Base-by-base conservation (phyloP, 768 basidiomycete species). In the Suillus plorans region DNA sequence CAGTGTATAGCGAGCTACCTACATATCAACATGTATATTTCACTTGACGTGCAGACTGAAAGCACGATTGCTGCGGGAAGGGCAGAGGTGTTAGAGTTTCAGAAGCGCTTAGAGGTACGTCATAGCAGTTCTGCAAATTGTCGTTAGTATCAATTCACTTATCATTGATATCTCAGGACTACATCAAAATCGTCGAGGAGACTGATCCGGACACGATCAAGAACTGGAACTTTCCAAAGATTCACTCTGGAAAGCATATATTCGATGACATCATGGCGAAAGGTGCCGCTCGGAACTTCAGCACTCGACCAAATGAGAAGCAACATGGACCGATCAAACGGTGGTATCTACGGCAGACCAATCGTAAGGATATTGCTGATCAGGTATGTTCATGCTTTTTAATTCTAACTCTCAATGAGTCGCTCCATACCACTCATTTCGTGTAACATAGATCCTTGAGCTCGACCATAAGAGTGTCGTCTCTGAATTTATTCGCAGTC, bases 11-110 rank as follows among this genome's bases (percentile, higher is more conserved):
- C 71, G 0, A 70, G 69, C 37, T 80, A 76, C 60, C 53, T 76
- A 2, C 72, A 77, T 39, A 62, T 78, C 3, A 69, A 76, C 47
- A 75, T 76, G 64, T 76, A 68, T 49, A 25, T 72, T 3, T 67
- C 70, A 1, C 66, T 80, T 0, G 72, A 76, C 12, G 64, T 77
- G 20, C 79, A 80, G 25, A 77, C 76, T 0, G 69, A 71, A 7
- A 59, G 63, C 2, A 78, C 74, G 0, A 62, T 79, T 34, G 39
- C 2, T 6, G 65, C 58, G 13, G 74, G 73, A 5, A 36, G 59
- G 39, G 47, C 49, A 12, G 73, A 69, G 50, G 59, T 49, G 1
- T 5, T 42, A 4, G 16, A 42, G 41, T 42, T 42, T 42, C 41
- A 42, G 41, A 42, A 14, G 14, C 41, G 14, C 12, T 42, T 42